Percentiles rank a stretch among this genome's conserved stretches.
Evolutionary conservation across 345 rosid genomes (phyloP).

Genomic region (Pseudoturritis turrita): DNA sequence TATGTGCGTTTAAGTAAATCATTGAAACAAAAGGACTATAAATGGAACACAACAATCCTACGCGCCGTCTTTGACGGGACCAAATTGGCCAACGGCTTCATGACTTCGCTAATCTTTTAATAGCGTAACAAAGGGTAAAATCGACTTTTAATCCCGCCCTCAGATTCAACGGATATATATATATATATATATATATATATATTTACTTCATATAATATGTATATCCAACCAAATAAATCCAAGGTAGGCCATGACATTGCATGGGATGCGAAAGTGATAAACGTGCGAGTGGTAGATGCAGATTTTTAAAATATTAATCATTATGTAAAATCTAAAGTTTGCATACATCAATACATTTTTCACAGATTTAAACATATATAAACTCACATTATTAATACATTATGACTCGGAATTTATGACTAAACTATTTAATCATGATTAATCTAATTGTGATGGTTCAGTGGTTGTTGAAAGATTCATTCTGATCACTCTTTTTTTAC

Average conservation of each 20-base stretch:
- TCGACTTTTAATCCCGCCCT: not conserved
- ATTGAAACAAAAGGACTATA: no score
- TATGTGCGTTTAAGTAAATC: no score
- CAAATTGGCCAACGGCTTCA: not conserved
- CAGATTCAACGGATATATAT: slow-evolving; percentile 11
- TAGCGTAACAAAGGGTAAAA: not conserved
- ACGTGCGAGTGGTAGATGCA: slow-evolving; percentile 23
- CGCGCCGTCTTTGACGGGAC: not conserved
- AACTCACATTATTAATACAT: not conserved
- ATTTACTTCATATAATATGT: no score
- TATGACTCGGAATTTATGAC: no score
- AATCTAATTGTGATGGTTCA: no score
- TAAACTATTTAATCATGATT: no score
- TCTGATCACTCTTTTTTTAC: no score
- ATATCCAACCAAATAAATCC: slow-evolving; percentile 16
- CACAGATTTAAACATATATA: not conserved
- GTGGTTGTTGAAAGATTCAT: no score
- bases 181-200: not conserved
- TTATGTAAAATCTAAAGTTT: not conserved
- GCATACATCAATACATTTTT: not conserved
- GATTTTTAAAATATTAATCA: not conserved
- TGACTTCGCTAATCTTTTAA: not conserved
- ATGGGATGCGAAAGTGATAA: slow-evolving; percentile 4
- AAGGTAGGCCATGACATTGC: slow-evolving; percentile 18
- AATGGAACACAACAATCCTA: not conserved